phyloP scores from a whole-genome alignment of 495 filamentous ascomycete genomes.

The Paragyromitra xinjiangensis region DNA sequence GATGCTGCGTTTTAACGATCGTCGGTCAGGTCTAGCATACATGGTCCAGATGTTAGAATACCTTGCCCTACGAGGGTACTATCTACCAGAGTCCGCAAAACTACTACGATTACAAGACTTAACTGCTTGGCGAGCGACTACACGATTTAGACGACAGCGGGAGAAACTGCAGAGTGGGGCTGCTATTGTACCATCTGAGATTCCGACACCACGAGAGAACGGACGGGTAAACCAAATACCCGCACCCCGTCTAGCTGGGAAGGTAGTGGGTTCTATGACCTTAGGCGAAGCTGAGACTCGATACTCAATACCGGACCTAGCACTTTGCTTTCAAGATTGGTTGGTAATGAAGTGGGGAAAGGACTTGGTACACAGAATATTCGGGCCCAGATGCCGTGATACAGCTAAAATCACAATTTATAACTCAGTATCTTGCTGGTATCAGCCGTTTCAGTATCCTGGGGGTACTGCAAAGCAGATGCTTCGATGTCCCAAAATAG shows the following conservation, averaged over 20 bases:
- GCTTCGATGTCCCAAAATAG: neutral
- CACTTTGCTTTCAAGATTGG: neutral
- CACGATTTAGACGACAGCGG: neutral
- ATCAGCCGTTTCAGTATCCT: neutral
- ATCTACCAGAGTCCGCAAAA: neutral
- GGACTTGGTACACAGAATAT: neutral
- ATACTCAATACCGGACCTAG: neutral
- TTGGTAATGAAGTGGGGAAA: neutral
- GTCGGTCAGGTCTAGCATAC: neutral
- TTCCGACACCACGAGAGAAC: neutral
- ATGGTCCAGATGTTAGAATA: conserved; percentile 10
- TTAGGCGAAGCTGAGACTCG: neutral
- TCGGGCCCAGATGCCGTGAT: neutral
- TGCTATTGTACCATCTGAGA: neutral
- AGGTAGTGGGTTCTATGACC: neutral
- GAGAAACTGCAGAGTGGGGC: neutral
- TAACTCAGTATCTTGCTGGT: neutral
- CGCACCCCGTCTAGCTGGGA: neutral
- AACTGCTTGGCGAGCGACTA: neutral
- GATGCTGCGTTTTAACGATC: neutral
- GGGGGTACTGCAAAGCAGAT: neutral
- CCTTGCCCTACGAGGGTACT: neutral
- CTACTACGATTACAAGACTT: neutral
- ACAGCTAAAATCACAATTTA: neutral
- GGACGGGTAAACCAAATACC: neutral